A percentile compares a stretch with the other conserved stretches of the same genome.
phyloP scores from a whole-genome alignment of 2,329 filamentous ascomycete genomes.

The Fusarium bulbicola region DNA sequence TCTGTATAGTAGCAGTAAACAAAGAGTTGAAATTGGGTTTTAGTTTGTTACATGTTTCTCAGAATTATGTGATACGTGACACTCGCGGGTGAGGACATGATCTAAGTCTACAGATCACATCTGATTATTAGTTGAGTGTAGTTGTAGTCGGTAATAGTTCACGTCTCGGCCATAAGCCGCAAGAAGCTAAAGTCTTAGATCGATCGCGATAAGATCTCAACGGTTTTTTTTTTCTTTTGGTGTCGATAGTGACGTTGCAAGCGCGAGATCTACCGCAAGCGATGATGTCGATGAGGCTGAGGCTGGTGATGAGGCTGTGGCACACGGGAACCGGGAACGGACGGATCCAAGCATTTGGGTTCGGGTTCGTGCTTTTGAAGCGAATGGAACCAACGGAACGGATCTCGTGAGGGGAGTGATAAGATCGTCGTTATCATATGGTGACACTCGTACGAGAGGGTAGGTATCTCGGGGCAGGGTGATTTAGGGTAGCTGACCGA shows the following conservation, averaged over 20 bases:
- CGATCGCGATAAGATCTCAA: slow-evolving; percentile 18
- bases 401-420: neutral
- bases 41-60: neutral
- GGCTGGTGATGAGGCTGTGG: slow-evolving; percentile 22
- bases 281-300: neutral
- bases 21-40: slow-evolving; percentile 30
- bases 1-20: slow-evolving; percentile 21
- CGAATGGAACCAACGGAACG: neutral
- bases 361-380: slow-evolving; percentile 23
- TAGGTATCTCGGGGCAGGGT: neutral
- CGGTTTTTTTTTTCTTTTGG: slow-evolving; percentile 1
- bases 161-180: slow-evolving; percentile 7
- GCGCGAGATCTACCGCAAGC: slow-evolving; percentile 13
- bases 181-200: neutral
- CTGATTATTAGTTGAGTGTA: neutral
- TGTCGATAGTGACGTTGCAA: neutral
- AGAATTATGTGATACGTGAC: slow-evolving; percentile 28
- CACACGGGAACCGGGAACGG: neutral
- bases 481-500: neutral
- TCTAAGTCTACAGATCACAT: neutral
- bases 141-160: neutral
- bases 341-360: slow-evolving; percentile 4
- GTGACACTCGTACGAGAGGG: neutral
- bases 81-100: neutral
- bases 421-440: neutral